Conservation (phyloP, 805 yeast species). For the Yarrowia yakushimensis region DNA sequence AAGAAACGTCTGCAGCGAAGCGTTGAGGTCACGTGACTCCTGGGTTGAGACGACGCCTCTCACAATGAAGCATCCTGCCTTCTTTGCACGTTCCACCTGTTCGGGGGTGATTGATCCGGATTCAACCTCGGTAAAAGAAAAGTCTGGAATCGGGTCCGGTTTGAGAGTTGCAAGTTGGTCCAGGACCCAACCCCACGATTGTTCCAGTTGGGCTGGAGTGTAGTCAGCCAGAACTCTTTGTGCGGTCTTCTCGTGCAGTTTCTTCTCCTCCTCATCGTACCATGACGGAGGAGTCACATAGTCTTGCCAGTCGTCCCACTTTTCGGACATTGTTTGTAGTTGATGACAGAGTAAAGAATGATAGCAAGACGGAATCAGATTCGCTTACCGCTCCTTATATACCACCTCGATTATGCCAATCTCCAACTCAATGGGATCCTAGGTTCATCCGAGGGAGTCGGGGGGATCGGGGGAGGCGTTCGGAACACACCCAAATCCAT, state of each 20-base stretch:
- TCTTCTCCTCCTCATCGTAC: not conserved
- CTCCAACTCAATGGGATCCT: not conserved
- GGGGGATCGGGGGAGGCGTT: no score
- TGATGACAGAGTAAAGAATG: no score
- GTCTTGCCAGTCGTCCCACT: slow-evolving; percentile 1
- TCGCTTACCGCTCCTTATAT: not conserved
- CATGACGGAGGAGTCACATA: not conserved
- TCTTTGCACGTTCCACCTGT: not conserved
- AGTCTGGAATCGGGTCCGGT: not conserved
- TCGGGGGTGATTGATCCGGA: not conserved
- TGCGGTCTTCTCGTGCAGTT: not conserved
- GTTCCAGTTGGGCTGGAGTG: not conserved
- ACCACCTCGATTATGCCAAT: not conserved
- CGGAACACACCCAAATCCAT: no score
- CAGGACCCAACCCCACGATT: not conserved
- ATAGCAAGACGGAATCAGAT: no score
- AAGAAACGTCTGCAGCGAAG: not conserved
- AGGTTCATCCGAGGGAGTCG: no score
- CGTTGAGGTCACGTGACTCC: not conserved
- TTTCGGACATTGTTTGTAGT: not conserved
- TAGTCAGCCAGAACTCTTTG: not conserved
- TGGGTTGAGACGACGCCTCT: not conserved
- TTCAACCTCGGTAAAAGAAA: not conserved
- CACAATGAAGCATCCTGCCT: not conserved
- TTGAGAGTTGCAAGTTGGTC: not conserved